Conservation (phyloP, 345 rosid genomes). For the Rhizophora mangle region DNA sequence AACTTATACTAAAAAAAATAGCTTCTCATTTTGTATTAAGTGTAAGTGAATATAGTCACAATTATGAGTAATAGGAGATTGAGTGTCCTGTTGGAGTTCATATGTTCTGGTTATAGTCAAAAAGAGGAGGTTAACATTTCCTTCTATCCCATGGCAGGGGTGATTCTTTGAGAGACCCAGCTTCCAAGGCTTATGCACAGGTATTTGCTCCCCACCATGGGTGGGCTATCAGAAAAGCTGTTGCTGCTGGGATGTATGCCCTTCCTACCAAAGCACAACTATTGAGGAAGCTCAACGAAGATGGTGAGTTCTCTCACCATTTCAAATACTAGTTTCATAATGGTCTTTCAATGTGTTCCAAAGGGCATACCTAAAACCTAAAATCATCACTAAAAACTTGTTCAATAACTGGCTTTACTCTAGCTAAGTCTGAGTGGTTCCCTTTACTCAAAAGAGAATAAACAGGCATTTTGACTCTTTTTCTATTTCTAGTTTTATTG, state of each 20-base stretch:
- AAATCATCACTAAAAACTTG: background rate
- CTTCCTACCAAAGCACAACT: constrained; percentile 86
- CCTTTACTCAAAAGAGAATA: background rate
- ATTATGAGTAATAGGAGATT: constrained; percentile 7
- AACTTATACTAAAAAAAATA: background rate
- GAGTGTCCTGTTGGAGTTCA: constrained; percentile 6
- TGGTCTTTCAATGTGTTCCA: background rate
- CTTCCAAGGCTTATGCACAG: constrained; percentile 84
- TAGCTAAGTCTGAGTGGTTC: background rate
- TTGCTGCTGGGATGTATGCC: constrained; percentile 89
- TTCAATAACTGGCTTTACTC: background rate
- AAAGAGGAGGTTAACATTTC: background rate
- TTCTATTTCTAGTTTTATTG: background rate
- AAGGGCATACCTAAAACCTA: background rate
- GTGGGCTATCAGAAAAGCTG: constrained; percentile 90
- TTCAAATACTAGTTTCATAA: constrained; percentile 11
- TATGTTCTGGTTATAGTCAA: background rate
- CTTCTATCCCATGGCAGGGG: constrained; percentile 46
- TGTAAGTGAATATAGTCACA: background rate
- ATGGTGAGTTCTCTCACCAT: constrained; percentile 51
- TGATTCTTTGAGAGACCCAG: constrained; percentile 79
- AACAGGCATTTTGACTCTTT: background rate
- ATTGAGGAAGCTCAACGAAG: constrained; percentile 72
- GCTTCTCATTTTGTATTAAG: background rate
- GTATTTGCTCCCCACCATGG: constrained; percentile 96